Evolutionary conservation across 371 early-diverging fungal genomes (phyloP).

Genomic region (Funneliformis caledonium): DNA sequence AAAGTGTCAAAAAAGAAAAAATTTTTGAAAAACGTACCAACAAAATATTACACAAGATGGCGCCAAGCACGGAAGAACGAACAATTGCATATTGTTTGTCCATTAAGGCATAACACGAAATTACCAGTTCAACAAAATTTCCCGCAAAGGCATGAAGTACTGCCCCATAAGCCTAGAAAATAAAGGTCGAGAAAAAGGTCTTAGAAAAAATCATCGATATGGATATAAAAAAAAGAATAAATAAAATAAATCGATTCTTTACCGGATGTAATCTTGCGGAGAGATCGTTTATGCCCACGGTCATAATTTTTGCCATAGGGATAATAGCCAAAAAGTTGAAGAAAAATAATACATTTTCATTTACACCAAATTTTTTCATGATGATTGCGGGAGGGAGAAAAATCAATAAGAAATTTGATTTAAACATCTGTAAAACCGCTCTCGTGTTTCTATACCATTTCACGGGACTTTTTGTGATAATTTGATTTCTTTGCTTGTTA

Average conservation of each 20-base stretch:
- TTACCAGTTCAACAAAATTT: constrained; percentile 37
- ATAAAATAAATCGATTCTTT: not conserved
- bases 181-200: not conserved
- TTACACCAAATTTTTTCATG: not conserved
- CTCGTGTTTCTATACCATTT: constrained; percentile 31
- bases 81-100: constrained; percentile 38
- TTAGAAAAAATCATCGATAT: not conserved
- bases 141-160: constrained; percentile 38
- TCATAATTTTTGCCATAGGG: constrained; percentile 37
- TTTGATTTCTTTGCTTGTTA: constrained; percentile 8
- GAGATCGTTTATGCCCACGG: constrained; percentile 28
- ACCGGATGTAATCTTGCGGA: constrained; percentile 32
- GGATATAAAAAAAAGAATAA: not conserved
- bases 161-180: constrained; percentile 21
- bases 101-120: constrained; percentile 28
- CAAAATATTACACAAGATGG: constrained; percentile 39
- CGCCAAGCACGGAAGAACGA: constrained; percentile 38
- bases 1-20: too few relatives aligned
- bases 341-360: constrained; percentile 16
- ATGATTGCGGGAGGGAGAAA: constrained; percentile 36
- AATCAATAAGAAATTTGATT: constrained; percentile 35
- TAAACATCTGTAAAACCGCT: constrained; percentile 2
- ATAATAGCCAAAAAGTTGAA: constrained; percentile 40
- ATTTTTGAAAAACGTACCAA: constrained; percentile 10
- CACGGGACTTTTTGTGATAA: constrained; percentile 12